Percentiles rank a stretch among this genome's conserved stretches.
phyloP scores from a whole-genome alignment of 768 basidiomycete species.

The Pleurotus eryngii region DNA sequence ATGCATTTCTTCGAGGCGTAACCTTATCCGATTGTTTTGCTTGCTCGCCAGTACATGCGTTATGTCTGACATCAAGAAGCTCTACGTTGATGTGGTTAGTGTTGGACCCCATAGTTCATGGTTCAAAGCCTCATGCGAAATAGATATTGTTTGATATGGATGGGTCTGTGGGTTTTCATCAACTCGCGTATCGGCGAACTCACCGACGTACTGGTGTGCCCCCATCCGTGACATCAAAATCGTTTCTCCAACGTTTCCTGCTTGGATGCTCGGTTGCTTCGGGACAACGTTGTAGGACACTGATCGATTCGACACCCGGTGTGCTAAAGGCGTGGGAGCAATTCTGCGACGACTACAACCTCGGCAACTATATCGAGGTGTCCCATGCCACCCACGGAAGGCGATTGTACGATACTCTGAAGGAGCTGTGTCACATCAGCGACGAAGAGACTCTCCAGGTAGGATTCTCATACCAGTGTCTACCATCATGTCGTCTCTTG shows the following conservation, averaged over 20 bases:
- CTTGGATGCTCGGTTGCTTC: neutral
- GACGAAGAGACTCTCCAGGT: conserved; percentile 59
- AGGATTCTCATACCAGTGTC: conserved; percentile 13
- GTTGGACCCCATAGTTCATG: neutral
- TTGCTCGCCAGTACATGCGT: too few relatives aligned
- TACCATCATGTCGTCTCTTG: neutral
- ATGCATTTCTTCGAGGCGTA: neutral
- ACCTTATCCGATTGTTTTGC: neutral
- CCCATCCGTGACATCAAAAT: neutral
- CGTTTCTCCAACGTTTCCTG: neutral
- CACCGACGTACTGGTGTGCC: neutral
- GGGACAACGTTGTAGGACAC: conserved; percentile 42
- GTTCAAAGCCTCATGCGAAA: conserved; percentile 4
- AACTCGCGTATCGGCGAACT: conserved; percentile 5
- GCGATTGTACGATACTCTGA: conserved; percentile 70
- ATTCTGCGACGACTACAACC: conserved; percentile 60
- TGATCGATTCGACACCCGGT: conserved; percentile 82
- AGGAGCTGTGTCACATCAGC: conserved; percentile 60
- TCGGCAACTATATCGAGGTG: conserved; percentile 43
- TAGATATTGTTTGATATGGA: conserved; percentile 73
- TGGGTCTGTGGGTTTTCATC: conserved; percentile 38
- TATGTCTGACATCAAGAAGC: conserved; percentile 22
- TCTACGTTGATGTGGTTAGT: conserved; percentile 55
- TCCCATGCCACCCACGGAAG: conserved; percentile 72
- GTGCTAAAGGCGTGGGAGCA: conserved; percentile 75